Base-by-base conservation (phyloP, 768 basidiomycete genomes). In the Hypholoma fasciculare region DNA sequence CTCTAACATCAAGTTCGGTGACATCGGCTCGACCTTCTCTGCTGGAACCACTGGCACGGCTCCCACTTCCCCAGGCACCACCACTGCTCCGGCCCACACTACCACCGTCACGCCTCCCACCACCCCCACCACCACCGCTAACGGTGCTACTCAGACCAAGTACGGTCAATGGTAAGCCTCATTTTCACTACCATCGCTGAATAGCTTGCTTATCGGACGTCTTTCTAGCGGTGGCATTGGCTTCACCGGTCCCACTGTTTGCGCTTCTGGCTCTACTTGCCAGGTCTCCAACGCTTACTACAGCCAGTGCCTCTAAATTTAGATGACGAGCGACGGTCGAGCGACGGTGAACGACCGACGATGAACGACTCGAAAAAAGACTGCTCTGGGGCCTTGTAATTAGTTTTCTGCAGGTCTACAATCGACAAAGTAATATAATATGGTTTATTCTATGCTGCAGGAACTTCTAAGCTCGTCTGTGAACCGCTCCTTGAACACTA, bases 1-100 rank as follows among this genome's bases (percentile, higher is more conserved):
- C 77, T 82, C 81, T 23, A 83, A 83, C 77, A 84, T 83, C 74
- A 76, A 72, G 66, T 79, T 77, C 65, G 82, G 81, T 57, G 70
- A 74, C 66, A 78, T 82, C 64, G 78, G 77, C 60, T 76, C 78
- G 36, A 82, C 81, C 54, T 82, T 56, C 67, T 56, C 66, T 16
- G 40, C 40, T 42, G 40, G 40, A 8, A 8, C 40, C 16, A 57
- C 61, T 14, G 61, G 61, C 34, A 39, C 38, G 12, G 61, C 56
- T 8, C 49, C 56, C 27, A 19, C 40, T 4, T 52, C 44, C 52
- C 49, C 61, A 17, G 40, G 52, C 14, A 40, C 40, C 34, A 54
- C 54, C n/a, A 56, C 57, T 34, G 50, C 23, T 34, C 51, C 54
- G 34, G 47, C 39, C 26, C 40, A 27, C 49, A 40, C 53, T 39